Evolutionary conservation across 2,329 filamentous ascomycete genomes (phyloP), one percentile per base, ranked within the genome.

Genomic region (Aspergillus felis): DNA sequence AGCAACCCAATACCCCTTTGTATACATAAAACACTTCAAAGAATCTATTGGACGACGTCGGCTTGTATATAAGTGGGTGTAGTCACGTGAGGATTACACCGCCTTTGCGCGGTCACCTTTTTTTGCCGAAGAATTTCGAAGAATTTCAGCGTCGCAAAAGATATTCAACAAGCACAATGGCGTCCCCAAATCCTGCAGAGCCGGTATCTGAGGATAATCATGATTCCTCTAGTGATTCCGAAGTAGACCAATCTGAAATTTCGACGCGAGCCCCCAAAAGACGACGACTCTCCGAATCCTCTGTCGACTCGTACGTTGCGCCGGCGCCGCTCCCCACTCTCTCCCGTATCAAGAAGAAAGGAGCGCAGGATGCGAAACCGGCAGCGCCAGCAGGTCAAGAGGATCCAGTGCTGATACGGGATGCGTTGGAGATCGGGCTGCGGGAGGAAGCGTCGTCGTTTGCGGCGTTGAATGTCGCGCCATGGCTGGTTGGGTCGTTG

Each of bases 401-500:
- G 14, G 70, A 75, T 25, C 75, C 75, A 1, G 70, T 77, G 0
- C 66, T 72, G 17, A 76, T 74, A 20, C 67, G 66, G 54, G 75
- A 77, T 68, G 75, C 75, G 4, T 65, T 76, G 24, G 72, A 74
- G 27, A 71, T 75, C 32, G 73, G 74, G 6, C 61, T 76, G 20
- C 66, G 68, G 81, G 85, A 70, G 78, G 70, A 68, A 2, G 64
- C 69, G 55, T 76, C 74, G 20, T 89, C 83, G 8, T 96, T 96
- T 70, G 83, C 86, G 20, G 84, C 85, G 10, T 77, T 97, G 53
- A 80, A 84, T 52, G 87, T 96, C 48, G 83, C 86, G 41, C 91
- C 90, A 72, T 99, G 94, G 94, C 86, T 99, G 3, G 87, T 95
- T 1, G 85, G 87, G 59, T 93, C 93, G 1, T 81, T 99, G 29